These are phyloP conservation scores for Metarhizium album DNA, from an alignment of 2,329 filamentous ascomycete species.

Conservation along the genomic window DNA sequence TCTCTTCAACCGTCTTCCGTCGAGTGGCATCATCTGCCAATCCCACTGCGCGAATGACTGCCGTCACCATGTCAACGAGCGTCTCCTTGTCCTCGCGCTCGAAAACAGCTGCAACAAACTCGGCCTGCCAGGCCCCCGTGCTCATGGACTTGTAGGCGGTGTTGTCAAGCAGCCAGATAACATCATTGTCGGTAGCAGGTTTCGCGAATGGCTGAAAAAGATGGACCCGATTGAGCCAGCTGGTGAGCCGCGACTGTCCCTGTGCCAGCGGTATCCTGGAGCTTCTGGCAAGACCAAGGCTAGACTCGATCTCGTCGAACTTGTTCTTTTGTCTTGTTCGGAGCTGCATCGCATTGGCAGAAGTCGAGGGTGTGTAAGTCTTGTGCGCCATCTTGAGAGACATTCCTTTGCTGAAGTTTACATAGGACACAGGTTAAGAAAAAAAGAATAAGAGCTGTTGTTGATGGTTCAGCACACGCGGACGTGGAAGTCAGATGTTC, in stretches of 20 bases:
- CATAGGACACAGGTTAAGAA: too few relatives aligned
- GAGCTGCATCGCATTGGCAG: slow-evolving; percentile 35
- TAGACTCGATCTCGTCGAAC: slow-evolving; percentile 40
- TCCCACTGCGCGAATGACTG: slow-evolving; percentile 58
- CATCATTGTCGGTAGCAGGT: slow-evolving; percentile 52
- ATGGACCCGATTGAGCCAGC: slow-evolving; percentile 40
- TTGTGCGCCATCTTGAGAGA: slow-evolving; percentile 15
- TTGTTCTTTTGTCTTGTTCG: slow-evolving; percentile 36
- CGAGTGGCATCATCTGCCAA: slow-evolving; percentile 50
- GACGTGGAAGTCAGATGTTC: neutral
- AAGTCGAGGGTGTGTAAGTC: slow-evolving; percentile 15
- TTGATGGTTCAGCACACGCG: neutral
- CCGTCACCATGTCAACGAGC: slow-evolving; percentile 57
- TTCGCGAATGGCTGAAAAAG: slow-evolving; percentile 38
- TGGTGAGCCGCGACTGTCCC: slow-evolving; percentile 24
- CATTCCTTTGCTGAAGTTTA: neutral
- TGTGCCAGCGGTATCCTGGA: slow-evolving; percentile 12
- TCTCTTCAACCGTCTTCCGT: slow-evolving; percentile 49
- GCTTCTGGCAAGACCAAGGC: slow-evolving; percentile 27
- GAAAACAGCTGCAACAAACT: slow-evolving; percentile 78
- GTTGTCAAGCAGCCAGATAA: slow-evolving; percentile 85
- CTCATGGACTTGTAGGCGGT: slow-evolving; percentile 56
- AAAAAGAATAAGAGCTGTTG: neutral
- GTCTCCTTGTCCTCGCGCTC: slow-evolving; percentile 57
- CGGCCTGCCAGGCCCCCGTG: slow-evolving; percentile 57